Base-by-base conservation (phyloP, 805 yeast species). In the Metschnikowia peoriensis region DNA sequence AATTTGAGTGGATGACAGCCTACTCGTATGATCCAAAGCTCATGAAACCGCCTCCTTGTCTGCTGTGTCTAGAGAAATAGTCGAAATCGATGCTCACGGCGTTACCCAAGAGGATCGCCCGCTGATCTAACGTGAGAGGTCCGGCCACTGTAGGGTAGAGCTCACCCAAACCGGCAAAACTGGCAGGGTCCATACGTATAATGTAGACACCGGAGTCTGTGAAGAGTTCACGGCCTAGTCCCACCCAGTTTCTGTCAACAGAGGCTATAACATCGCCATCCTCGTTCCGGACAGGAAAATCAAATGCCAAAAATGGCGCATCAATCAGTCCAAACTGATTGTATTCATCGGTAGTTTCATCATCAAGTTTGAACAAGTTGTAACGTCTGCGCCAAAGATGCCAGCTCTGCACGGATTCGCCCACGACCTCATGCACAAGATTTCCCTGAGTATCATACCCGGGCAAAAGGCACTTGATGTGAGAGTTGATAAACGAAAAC, bases 151-250 rank as follows among this genome's bases (percentile, higher is more conserved):
- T 66, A 1, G 84, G 82, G 57, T 83, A 83, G 38, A 73, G 58
- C 37, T 72, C 75, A 14, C 77, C 83, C 60, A 84, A 69, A 0
- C 86, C 89, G 3, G 75, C 78, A 58, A 86, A 85, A 57, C 88
- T 77, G 22, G 75, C 75, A 1, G 88, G 86, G 61, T 89, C 96
- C 88, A 91, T 87, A 53, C 97, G 72, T 29, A 93, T 71, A 32
- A 92, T 82, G 67, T 94, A 93, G 1, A 90, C 92, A 56, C 98
- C 98, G 0, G 97, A 88, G 68, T 94, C 98, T 0, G 98, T 92
- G 64, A 93, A 86, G 62, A 92, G 70, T 66, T 94, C 99, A 62
- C 97, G 79, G 2, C 96, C 96, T 41, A 94, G 71, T 0, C 99
- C 99, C 6, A 88, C 96, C 94, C 97, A 94, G 68, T 91, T 91